Evolutionary conservation across 2,329 filamentous ascomycete species (phyloP).

Genomic region (Monilinia aucupariae): DNA sequence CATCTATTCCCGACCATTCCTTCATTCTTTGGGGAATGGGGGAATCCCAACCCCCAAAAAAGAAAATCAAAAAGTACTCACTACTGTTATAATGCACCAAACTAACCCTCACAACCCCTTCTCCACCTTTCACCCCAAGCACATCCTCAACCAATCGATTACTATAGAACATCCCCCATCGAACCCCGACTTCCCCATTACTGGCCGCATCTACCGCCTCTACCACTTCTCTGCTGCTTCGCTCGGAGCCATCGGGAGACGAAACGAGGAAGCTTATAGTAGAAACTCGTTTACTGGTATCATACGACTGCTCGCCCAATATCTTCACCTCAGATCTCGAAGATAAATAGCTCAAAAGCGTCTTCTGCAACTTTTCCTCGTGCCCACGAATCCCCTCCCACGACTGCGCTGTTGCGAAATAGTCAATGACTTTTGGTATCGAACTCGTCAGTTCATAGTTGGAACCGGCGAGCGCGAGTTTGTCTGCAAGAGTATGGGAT

Average conservation of each 20-base stretch:
- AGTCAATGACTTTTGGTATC: constrained; percentile 56
- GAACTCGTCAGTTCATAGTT: constrained; percentile 65
- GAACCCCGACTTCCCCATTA: constrained; percentile 50
- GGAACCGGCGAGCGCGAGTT: constrained; percentile 61
- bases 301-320: constrained; percentile 49
- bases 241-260: constrained; percentile 53
- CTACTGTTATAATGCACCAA: constrained; percentile 68
- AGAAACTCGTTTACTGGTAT: constrained; percentile 49
- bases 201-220: constrained; percentile 55
- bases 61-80: constrained; percentile 37
- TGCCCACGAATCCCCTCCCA: constrained; percentile 53
- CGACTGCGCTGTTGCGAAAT: constrained; percentile 44
- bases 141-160: constrained; percentile 56
- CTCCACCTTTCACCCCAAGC: constrained; percentile 46
- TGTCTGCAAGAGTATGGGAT: constrained; percentile 52
- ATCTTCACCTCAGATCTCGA: constrained; percentile 50
- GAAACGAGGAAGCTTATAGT: constrained; percentile 63
- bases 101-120: constrained; percentile 65
- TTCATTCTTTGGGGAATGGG: background rate
- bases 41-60: background rate
- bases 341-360: constrained; percentile 55
- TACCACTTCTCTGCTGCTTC: constrained; percentile 52
- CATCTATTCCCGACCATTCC: background rate
- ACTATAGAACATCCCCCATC: constrained; percentile 66
- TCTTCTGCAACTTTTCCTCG: constrained; percentile 54